A percentile compares a stretch with the other conserved stretches of the same genome.
Conservation (phyloP, 2,329 filamentous ascomycete species). For the Fusarium foetens region DNA sequence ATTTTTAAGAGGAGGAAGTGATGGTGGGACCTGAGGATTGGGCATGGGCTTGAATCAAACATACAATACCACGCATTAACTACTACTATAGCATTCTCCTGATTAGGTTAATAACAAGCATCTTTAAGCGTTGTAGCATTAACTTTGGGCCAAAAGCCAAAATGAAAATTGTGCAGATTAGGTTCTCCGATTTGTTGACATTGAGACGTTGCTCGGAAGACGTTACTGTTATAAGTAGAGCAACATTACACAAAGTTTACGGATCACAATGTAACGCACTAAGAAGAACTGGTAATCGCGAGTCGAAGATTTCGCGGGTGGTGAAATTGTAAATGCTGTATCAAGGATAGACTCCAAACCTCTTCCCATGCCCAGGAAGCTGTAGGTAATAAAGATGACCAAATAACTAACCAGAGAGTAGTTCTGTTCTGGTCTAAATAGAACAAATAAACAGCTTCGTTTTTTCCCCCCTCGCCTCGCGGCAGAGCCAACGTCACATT, state of each 20-base stretch:
- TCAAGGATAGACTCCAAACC: conserved; percentile 32
- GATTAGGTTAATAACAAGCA: conserved; percentile 31
- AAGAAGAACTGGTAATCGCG: background rate
- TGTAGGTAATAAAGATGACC: conserved; percentile 4
- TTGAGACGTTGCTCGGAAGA: background rate
- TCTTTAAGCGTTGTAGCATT: conserved; percentile 17
- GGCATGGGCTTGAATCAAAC: conserved; percentile 15
- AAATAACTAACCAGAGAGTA: conserved; percentile 17
- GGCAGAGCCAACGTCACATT: conserved; percentile 4
- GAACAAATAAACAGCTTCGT: conserved; percentile 10
- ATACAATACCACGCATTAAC: conserved; percentile 21
- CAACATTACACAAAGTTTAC: background rate
- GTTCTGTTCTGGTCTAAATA: conserved; percentile 14
- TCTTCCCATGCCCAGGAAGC: conserved; percentile 3
- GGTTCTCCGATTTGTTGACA: background rate
- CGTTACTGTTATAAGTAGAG: background rate
- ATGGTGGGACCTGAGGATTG: conserved; percentile 11
- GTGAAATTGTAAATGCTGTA: conserved; percentile 32
- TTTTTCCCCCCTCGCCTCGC: background rate
- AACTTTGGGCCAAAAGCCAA: background rate
- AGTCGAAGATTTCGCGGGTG: conserved; percentile 7
- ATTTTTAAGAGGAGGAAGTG: conserved; percentile 14
- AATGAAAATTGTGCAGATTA: background rate
- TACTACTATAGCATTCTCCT: conserved; percentile 23
- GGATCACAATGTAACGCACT: background rate